A percentile compares a stretch with the other conserved stretches of the same genome.
Conservation (phyloP, 768 basidiomycete genomes). For the Ramaria sp. region DNA sequence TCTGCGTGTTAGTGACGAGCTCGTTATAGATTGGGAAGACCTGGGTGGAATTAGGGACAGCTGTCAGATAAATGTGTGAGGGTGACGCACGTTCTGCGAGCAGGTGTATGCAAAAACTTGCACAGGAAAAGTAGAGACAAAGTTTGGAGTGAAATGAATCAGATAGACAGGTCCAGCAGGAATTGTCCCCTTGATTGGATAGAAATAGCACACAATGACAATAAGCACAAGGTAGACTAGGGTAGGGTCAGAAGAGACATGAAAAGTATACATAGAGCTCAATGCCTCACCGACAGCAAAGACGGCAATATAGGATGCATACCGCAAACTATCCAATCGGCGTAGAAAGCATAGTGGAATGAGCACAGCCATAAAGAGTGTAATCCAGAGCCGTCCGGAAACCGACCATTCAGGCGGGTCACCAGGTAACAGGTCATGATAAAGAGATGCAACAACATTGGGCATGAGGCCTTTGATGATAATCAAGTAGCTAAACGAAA, state of each 20-base stretch:
- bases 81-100: constrained; percentile 68
- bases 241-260: constrained; percentile 1
- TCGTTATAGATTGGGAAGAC: constrained; percentile 94
- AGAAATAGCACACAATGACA: constrained; percentile 72
- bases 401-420: constrained; percentile 68
- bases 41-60: constrained; percentile 28
- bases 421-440: constrained; percentile 62
- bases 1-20: constrained; percentile 67
- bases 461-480: constrained; percentile 93
- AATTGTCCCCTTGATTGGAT: constrained; percentile 55
- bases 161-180: constrained; percentile 56
- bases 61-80: constrained; percentile 1
- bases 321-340: constrained; percentile 73
- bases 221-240: constrained; percentile 70
- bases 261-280: constrained; percentile 10
- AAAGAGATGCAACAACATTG: constrained; percentile 74
- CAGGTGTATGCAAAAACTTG: constrained; percentile 92
- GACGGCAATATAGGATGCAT: constrained; percentile 85
- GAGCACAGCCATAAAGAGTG: constrained; percentile 62
- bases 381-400: constrained; percentile 76
- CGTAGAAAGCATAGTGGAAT: constrained; percentile 78
- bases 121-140: constrained; percentile 82
- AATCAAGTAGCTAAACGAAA: constrained; percentile 58
- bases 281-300: constrained; percentile 67
- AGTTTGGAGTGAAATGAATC: constrained; percentile 65